Base-by-base conservation (phyloP, 1,284 basidiomycete species). In the Athelia sp. region DNA sequence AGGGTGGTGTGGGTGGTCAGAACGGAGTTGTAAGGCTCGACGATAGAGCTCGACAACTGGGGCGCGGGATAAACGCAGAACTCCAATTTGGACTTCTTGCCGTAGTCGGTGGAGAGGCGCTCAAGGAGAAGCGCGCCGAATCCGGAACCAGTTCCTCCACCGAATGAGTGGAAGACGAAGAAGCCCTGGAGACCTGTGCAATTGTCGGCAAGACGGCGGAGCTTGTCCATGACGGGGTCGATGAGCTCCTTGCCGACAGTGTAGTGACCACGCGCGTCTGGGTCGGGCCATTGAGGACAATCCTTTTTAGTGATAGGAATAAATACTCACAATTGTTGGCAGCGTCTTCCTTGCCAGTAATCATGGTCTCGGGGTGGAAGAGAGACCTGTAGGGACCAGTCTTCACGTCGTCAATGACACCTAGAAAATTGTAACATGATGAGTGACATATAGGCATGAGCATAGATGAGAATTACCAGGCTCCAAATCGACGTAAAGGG, bases 81-180 rank as follows among this genome's bases (percentile, higher is more conserved):
- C 73, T 99, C 96, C 58, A 99, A 82, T 80, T 99, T 99, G 49
- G 94, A 94, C 78, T 99, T 99, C 73, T 99, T 99, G 70, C 97
- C 97, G 63, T 98, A 99, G 74, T 99, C 96, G 55, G 90, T 87
- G 40, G 95, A 96, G 54, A 99, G 85, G 54, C 93, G 86, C 74
- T 99, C 97, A 56, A 99, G 82, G 50, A 99, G 79, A 60, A 99
- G 87, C 48, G 97, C 95, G 67, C 97, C 97, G 70, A 99, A 98
- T 62, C 97, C 97, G 55, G 97, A 99, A 64, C 97, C 97, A 61
- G 96, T 99, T 71, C 97, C 97, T 70, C 97, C 97, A 67, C 97
- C 97, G 65, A 98, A 98, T 43, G 97, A 99, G 78, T 99, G 97
- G 85, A 99, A 99, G 65, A 99, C 93, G 69, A 99, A 99, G 84